A percentile compares a stretch with the other conserved stretches of the same genome.
Evolutionary conservation across 129 eudicot genomes (phyloP).

Genomic region (Escallonia rubra): DNA sequence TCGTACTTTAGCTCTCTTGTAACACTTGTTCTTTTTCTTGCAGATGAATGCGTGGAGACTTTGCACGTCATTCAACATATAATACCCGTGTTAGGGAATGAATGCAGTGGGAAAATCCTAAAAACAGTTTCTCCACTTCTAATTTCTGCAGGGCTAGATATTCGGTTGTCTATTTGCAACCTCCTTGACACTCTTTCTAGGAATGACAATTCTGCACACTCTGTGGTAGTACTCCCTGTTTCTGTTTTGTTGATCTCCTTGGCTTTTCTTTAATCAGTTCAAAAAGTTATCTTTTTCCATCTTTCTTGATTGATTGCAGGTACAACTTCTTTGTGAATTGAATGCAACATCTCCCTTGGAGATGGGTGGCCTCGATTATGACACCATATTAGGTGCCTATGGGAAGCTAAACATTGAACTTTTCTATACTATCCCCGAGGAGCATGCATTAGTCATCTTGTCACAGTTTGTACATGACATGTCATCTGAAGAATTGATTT

Average conservation of each 20-base stretch:
- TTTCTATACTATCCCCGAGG: constrained; percentile 40
- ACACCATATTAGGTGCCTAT: constrained; percentile 62
- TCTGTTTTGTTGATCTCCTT: not conserved
- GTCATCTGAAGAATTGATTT: constrained; percentile 72
- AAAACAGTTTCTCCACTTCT: constrained; percentile 64
- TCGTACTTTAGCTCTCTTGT: not conserved
- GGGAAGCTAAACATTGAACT: constrained; percentile 45
- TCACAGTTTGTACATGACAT: constrained; percentile 82
- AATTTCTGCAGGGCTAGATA: constrained; percentile 43
- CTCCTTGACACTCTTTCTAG: constrained; percentile 52
- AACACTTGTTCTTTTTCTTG: constrained; percentile 6
- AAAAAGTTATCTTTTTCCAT: not conserved
- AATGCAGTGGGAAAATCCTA: constrained; percentile 37
- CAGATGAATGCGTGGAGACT: constrained; percentile 60
- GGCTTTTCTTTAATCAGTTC: not conserved
- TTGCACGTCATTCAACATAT: constrained; percentile 51
- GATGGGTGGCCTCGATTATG: constrained; percentile 82
- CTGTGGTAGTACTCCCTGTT: constrained; percentile 38
- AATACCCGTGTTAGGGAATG: constrained; percentile 38
- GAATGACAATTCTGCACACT: constrained; percentile 45
- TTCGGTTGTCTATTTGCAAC: constrained; percentile 63
- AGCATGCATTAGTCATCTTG: constrained; percentile 57
- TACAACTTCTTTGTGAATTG: constrained; percentile 60
- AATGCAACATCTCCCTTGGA: constrained; percentile 64
- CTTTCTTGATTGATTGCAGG: constrained; percentile 34